Evolutionary conservation across 2,329 filamentous ascomycete genomes (phyloP).

Genomic region (Xylariomycetidae sp.): DNA sequence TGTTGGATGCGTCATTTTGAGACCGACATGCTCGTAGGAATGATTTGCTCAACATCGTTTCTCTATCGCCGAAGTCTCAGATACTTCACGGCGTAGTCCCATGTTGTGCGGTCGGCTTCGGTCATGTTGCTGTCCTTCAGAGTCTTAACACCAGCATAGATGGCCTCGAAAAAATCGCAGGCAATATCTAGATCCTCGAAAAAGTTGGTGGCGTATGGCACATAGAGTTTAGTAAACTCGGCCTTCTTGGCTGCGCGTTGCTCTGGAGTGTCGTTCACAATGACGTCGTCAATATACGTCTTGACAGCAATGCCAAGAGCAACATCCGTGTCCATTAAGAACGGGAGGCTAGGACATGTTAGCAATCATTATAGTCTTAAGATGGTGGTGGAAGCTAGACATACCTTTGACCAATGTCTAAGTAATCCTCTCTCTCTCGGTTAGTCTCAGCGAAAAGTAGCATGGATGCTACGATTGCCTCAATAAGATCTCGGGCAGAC

Average conservation of each 20-base stretch:
- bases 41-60: neutral
- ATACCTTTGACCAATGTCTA: conserved; percentile 69
- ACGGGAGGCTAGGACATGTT: conserved; percentile 51
- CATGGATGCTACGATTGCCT: conserved; percentile 75
- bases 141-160: conserved; percentile 53
- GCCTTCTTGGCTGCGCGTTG: conserved; percentile 39
- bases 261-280: conserved; percentile 49
- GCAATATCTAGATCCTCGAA: conserved; percentile 56
- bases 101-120: conserved; percentile 42
- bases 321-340: conserved; percentile 66
- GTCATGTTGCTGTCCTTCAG: conserved; percentile 44
- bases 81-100: conserved; percentile 53
- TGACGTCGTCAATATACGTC: conserved; percentile 71
- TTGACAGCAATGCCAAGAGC: conserved; percentile 75
- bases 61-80: conserved; percentile 33
- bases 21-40: too few species aligned
- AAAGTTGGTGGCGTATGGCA: conserved; percentile 56
- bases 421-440: conserved; percentile 61
- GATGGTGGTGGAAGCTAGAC: conserved; percentile 2
- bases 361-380: conserved; percentile 9
- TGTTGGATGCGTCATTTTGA: too few species aligned
- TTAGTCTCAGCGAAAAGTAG: conserved; percentile 76
- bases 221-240: conserved; percentile 48
- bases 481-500: conserved; percentile 75
- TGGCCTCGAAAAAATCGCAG: conserved; percentile 53